phyloP scores from a whole-genome alignment of 257 asterid genomes.

The Jacaranda mimosifolia region DNA sequence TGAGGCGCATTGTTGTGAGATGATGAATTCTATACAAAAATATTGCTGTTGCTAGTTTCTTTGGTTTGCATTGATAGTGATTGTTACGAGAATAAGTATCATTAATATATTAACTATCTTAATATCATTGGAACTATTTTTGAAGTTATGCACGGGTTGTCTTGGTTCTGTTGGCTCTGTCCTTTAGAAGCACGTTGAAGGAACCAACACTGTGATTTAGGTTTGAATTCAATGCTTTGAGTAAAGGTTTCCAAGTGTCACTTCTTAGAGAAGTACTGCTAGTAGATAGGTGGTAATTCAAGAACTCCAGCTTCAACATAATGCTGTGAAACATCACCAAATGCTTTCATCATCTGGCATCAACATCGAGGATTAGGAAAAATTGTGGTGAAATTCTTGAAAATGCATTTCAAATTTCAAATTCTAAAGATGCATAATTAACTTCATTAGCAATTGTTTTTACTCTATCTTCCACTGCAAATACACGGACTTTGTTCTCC shows the following conservation, averaged over 20 bases:
- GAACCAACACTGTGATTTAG: neutral
- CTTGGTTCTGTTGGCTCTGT: neutral
- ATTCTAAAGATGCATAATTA: conserved; percentile 1
- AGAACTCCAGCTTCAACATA: neutral
- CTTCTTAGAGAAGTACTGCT: neutral
- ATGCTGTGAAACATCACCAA: neutral
- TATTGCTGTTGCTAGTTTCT: neutral
- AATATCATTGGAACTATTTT: neutral
- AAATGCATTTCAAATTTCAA: neutral
- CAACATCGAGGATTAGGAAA: no score
- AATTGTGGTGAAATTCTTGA: neutral
- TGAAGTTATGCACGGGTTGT: neutral
- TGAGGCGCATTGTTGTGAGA: neutral
- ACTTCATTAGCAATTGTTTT: neutral
- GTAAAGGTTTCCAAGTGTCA: neutral
- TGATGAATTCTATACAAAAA: neutral
- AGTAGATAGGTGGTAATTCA: neutral
- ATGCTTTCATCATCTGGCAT: no score
- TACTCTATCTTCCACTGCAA: neutral
- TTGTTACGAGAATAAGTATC: neutral
- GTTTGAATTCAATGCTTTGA: neutral
- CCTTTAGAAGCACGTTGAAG: neutral
- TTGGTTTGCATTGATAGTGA: neutral
- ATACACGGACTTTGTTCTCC: neutral
- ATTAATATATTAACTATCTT: neutral